Evolutionary conservation across 345 rosid genomes (phyloP).

Genomic region (Moringa oleifera): DNA sequence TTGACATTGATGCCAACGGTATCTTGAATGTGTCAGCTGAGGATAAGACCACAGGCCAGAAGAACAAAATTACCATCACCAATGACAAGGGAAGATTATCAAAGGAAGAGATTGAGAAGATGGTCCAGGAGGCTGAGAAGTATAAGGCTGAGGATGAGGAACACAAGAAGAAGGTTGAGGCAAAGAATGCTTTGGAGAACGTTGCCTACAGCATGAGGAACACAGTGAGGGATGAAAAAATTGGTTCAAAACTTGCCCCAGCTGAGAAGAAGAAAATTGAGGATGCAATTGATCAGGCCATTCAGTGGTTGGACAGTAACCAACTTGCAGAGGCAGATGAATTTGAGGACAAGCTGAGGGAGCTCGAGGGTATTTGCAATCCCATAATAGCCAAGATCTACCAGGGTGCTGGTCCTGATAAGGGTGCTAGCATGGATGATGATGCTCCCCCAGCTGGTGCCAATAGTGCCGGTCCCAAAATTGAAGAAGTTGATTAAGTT

Average conservation of each 20-base stretch:
- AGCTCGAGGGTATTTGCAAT: slow-evolving; percentile 51
- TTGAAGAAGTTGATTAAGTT: slow-evolving; percentile 59
- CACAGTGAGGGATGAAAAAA: slow-evolving; percentile 55
- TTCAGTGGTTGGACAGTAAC: slow-evolving; percentile 49
- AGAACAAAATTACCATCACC: slow-evolving; percentile 63
- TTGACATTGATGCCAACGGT: too few relatives aligned
- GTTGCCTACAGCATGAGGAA: slow-evolving; percentile 51
- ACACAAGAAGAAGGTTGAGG: slow-evolving; percentile 60
- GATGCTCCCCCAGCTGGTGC: slow-evolving; percentile 28
- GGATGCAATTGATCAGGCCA: slow-evolving; percentile 45
- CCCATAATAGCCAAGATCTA: slow-evolving; percentile 56
- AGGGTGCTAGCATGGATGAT: slow-evolving; percentile 33
- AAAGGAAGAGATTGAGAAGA: too few relatives aligned
- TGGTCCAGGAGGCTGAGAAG: slow-evolving; percentile 66
- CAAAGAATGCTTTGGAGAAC: slow-evolving; percentile 50
- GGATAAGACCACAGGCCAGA: slow-evolving; percentile 60
- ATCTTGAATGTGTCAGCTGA: slow-evolving; percentile 62
- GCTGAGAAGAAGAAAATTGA: slow-evolving; percentile 64
- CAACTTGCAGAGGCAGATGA: slow-evolving; percentile 57
- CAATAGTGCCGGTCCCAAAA: slow-evolving; percentile 58
- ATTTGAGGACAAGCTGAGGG: slow-evolving; percentile 62
- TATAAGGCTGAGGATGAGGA: slow-evolving; percentile 61
- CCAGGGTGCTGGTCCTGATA: slow-evolving; percentile 35
- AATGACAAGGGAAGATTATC: slow-evolving; percentile 58
- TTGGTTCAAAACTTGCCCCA: slow-evolving; percentile 36